Base-by-base conservation (phyloP, 768 basidiomycete species). In the Daedaleopsis nitida region DNA sequence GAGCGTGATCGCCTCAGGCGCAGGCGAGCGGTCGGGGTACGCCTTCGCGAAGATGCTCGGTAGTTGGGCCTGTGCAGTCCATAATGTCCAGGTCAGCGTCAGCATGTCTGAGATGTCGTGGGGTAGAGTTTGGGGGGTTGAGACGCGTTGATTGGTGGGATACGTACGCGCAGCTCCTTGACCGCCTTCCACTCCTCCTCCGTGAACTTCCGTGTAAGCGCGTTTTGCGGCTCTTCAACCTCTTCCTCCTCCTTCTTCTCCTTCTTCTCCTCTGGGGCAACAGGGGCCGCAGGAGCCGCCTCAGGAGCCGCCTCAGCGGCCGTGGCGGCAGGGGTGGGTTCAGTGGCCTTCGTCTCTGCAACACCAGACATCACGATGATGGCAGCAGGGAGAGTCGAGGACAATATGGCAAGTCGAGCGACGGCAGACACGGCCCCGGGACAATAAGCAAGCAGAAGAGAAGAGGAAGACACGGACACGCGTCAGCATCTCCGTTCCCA, bases 161-260 rank as follows among this genome's bases (percentile, higher is more conserved):
- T 44, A 72, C 82, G 43, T 68, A 90, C 91, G 62, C 89, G 79
- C 62, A 94, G 86, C 65, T 83, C 81, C 64, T 82, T 82, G 65
- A 94, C 73, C 10, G 87, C 87, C 14, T 70, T 75, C 89, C 91
- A 89, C 72, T 94, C 92, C n/a, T 76, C 78, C 9, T 82, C 74
- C 0, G 86, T 89, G 72, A 93, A 94, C 68, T 80, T 79, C 69
- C 80, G 74, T 0, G 91, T 93, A 34, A 94, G 77, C 1, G 79
- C 67, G 67, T 85, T 92, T 73, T 91, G 87, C 0, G 85, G 86
- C 70, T 92, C 91, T 14, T 60, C 69, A 17, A 23, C 73, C 19
- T 74, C 70, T 43, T 56, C 47, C 14, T 65, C 57, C 32, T 39
- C 19, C 50, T 53, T 54, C 52, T 59, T 45, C 21, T 58, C 57